phyloP scores from a whole-genome alignment of 1,284 basidiomycete species.

The Heterobasidion occidentale region DNA sequence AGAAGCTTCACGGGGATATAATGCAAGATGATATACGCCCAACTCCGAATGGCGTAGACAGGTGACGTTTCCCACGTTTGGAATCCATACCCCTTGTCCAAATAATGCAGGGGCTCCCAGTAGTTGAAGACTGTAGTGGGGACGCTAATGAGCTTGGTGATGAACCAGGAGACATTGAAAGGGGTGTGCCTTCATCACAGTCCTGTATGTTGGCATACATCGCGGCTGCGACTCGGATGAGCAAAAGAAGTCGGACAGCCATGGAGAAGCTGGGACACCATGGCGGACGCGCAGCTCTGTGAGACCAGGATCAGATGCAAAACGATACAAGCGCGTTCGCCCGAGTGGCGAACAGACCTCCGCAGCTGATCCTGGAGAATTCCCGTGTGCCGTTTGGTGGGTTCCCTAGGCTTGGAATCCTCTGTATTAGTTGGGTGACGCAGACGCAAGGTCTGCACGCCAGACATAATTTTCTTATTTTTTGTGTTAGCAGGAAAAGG shows the following conservation, averaged over 20 bases:
- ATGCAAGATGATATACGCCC: constrained; percentile 87
- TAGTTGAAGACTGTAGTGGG: constrained; percentile 85
- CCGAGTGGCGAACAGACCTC: constrained; percentile 32
- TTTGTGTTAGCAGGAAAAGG: too few relatives aligned
- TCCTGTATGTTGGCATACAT: constrained; percentile 97
- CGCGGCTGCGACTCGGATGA: constrained; percentile 79
- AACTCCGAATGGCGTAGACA: constrained; percentile 84
- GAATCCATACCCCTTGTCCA: constrained; percentile 79
- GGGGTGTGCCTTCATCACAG: constrained; percentile 85
- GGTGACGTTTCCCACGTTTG: constrained; percentile 99
- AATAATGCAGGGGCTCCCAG: constrained; percentile 95
- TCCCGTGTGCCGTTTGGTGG: constrained; percentile 44
- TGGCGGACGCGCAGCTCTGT: constrained; percentile 61
- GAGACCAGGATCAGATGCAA: constrained; percentile 1
- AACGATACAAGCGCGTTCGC: neutral
- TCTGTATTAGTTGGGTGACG: constrained; percentile 27
- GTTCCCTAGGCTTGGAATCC: constrained; percentile 24
- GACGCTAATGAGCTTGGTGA: neutral
- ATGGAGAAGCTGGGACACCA: constrained; percentile 80
- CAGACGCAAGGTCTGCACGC: constrained; percentile 1
- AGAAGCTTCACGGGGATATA: constrained; percentile 39
- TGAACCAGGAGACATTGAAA: neutral
- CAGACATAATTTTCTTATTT: neutral
- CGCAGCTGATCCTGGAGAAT: constrained; percentile 73
- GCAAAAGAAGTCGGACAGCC: constrained; percentile 77